Evolutionary conservation across 2,329 filamentous ascomycete species (phyloP).

Genomic region (Macrophomina tecta): DNA sequence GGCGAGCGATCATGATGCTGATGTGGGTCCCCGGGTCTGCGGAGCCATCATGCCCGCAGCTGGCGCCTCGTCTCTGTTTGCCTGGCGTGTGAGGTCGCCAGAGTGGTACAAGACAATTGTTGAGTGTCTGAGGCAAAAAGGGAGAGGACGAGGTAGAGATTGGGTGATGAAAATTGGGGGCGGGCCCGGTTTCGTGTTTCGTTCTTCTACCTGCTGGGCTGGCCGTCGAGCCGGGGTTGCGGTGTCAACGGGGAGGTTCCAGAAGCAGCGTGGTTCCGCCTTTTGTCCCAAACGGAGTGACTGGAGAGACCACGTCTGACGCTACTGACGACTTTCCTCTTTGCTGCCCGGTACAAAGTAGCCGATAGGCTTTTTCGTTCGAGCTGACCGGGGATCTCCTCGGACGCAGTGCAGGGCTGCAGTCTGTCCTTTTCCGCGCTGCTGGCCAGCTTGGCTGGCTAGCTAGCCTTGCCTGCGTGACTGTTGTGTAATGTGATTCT

Average conservation of each 20-base stretch:
- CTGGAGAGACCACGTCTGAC: neutral
- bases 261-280: constrained; percentile 19
- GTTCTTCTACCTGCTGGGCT: neutral
- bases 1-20: constrained; percentile 15
- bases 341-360: neutral
- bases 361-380: constrained; percentile 21
- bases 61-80: neutral
- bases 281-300: neutral
- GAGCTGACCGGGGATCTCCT: constrained; percentile 12
- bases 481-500: constrained; percentile 21
- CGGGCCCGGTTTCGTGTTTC: constrained; percentile 19
- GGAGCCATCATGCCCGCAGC: neutral
- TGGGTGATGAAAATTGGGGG: constrained; percentile 23
- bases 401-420: constrained; percentile 17
- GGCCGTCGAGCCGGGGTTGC: neutral
- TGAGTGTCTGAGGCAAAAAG: constrained; percentile 1
- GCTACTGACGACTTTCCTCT: constrained; percentile 1
- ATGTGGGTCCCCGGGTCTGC: constrained; percentile 4
- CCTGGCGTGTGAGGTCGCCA: neutral
- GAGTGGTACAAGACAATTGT: neutral
- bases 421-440: constrained; percentile 14
- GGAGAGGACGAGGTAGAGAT: constrained; percentile 1
- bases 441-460: constrained; percentile 8
- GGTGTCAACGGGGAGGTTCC: constrained; percentile 13
- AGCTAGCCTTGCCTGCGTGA: constrained; percentile 22